Evolutionary conservation across 345 rosid species (phyloP).

Genomic region (Sonneratia caseolaris): DNA sequence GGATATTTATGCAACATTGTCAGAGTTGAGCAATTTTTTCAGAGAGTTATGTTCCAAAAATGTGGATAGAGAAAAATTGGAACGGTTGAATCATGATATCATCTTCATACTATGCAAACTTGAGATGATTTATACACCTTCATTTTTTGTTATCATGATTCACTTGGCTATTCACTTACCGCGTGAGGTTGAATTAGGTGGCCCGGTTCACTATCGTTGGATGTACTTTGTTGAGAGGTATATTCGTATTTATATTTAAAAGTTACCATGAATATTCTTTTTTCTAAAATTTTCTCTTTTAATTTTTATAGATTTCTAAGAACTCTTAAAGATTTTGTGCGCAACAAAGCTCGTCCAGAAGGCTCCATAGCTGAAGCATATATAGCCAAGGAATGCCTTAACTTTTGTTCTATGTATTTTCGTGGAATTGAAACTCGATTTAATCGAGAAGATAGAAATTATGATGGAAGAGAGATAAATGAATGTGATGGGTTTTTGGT

Average conservation of each 20-base stretch:
- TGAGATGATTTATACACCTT: not conserved
- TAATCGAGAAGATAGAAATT: not conserved
- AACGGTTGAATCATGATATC: not conserved
- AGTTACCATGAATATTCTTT: not conserved
- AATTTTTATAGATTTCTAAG: not conserved
- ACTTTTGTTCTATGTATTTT: not conserved
- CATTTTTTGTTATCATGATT: not conserved
- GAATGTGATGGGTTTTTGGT: not conserved
- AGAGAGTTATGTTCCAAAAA: not conserved
- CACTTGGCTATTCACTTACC: too few relatives aligned
- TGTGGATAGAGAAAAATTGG: not conserved
- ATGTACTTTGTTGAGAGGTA: too few relatives aligned
- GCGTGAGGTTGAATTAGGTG: not conserved
- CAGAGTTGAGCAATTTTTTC: not conserved
- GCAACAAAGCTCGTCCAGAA: not conserved
- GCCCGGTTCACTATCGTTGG: not conserved
- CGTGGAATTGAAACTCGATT: not conserved
- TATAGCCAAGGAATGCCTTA: not conserved
- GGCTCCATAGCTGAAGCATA: not conserved
- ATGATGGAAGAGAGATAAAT: not conserved
- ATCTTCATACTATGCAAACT: not conserved
- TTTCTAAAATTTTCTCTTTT: not conserved
- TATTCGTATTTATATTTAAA: too few relatives aligned
- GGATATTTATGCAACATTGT: not conserved
- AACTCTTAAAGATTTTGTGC: not conserved